These are phyloP conservation scores for Geoglossum cookeanum DNA, from an alignment of 2,329 filamentous ascomycete species.

Conservation along the genomic window DNA sequence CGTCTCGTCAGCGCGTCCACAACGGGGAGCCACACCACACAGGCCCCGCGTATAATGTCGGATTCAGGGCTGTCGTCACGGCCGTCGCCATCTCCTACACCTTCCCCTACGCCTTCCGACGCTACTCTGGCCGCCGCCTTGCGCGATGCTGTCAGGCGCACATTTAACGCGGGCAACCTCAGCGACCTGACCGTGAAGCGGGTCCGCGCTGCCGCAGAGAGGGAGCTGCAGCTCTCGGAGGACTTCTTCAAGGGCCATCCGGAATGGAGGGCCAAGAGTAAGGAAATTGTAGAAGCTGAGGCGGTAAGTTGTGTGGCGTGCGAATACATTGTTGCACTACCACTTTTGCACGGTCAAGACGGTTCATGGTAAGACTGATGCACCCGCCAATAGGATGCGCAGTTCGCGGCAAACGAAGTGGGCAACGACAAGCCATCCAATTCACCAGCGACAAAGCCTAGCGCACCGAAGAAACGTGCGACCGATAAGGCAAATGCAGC, in stretches of 20 bases:
- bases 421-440: neutral
- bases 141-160: slow-evolving; percentile 25
- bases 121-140: slow-evolving; percentile 15
- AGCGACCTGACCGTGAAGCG: slow-evolving; percentile 36
- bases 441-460: neutral
- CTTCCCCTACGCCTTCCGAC: neutral
- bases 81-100: neutral
- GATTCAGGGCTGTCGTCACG: neutral
- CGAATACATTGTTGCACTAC: neutral
- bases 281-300: slow-evolving; percentile 33
- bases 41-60: neutral
- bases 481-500: slow-evolving; percentile 7
- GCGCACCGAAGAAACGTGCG: neutral
- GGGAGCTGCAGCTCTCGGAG: slow-evolving; percentile 28
- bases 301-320: slow-evolving; percentile 26
- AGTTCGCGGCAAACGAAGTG: neutral
- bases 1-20: neutral
- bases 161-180: slow-evolving; percentile 25
- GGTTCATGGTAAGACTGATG: neutral
- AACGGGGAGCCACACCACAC: too few species aligned
- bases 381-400: slow-evolving; percentile 2
- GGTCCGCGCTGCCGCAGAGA: slow-evolving; percentile 33
- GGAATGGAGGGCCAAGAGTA: slow-evolving; percentile 40
- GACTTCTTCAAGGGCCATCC: slow-evolving; percentile 29
- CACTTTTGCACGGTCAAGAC: neutral